phyloP scores from a whole-genome alignment of 768 basidiomycete genomes.

The Nidularia sp. region DNA sequence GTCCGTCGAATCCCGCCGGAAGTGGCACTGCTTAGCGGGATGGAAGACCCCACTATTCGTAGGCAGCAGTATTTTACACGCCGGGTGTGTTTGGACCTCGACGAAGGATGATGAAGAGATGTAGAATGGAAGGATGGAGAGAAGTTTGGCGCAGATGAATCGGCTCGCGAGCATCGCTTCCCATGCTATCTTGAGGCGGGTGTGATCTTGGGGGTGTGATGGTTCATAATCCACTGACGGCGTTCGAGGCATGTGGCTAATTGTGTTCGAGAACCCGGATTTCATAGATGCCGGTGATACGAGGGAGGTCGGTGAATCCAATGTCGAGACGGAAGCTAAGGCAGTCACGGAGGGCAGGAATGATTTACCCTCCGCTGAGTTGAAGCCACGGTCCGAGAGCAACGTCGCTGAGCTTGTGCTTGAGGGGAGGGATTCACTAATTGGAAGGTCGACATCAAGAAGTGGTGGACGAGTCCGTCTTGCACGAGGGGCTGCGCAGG shows the following conservation, averaged over 20 bases:
- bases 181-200: constrained; percentile 59
- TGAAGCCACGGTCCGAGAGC: constrained; percentile 14
- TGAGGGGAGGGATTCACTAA: constrained; percentile 15
- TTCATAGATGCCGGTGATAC: no score
- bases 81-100: constrained; percentile 45
- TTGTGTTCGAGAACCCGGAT: no score
- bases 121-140: constrained; percentile 65
- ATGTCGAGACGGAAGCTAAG: no score
- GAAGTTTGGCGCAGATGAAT: constrained; percentile 50
- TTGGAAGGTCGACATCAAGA: constrained; percentile 8
- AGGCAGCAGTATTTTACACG: constrained; percentile 51
- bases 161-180: constrained; percentile 58
- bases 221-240: no score
- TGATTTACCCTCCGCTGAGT: background rate
- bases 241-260: no score
- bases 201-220: constrained; percentile 57
- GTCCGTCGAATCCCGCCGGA: background rate
- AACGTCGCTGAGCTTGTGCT: constrained; percentile 16
- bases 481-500: constrained; percentile 27
- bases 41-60: constrained; percentile 33
- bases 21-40: background rate
- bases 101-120: constrained; percentile 50
- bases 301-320: no score
- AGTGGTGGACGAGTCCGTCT: constrained; percentile 11
- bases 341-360: background rate